phyloP scores from a whole-genome alignment of 2,329 filamentous ascomycete species.

The Cladosporium sp. region DNA sequence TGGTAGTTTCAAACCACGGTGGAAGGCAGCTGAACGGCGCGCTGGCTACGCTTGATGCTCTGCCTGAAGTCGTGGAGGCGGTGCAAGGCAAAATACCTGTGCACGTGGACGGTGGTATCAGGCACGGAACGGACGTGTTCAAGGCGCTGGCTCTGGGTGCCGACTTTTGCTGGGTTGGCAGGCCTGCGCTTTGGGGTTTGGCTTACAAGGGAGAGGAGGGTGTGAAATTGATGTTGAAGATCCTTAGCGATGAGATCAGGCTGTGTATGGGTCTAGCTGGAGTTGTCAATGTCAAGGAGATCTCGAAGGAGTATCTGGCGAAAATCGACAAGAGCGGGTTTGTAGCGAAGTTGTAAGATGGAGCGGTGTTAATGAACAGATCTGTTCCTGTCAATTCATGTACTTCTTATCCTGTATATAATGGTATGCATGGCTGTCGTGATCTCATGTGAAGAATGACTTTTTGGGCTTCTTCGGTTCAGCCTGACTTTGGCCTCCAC shows the following conservation, averaged over 20 bases:
- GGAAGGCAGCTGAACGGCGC: conserved; percentile 53
- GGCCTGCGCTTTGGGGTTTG: conserved; percentile 45
- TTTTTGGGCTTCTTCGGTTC: conserved; percentile 5
- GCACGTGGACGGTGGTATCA: conserved; percentile 53
- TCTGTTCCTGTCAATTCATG: too few species aligned
- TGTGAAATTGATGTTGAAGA: conserved; percentile 39
- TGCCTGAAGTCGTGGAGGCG: conserved; percentile 28
- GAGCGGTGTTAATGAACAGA: neutral
- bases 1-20: conserved; percentile 52
- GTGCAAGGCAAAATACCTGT: conserved; percentile 44
- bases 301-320: conserved; percentile 35
- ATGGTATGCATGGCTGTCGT: conserved; percentile 2
- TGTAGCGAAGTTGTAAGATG: conserved; percentile 21
- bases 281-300: conserved; percentile 31
- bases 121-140: conserved; percentile 49
- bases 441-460: conserved; percentile 3
- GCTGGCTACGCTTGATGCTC: conserved; percentile 46
- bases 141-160: conserved; percentile 48
- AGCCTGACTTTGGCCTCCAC: neutral
- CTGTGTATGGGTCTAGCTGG: conserved; percentile 38
- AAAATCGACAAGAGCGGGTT: conserved; percentile 30
- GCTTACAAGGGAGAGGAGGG: conserved; percentile 32
- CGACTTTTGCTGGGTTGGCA: conserved; percentile 38
- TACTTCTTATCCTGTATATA: neutral
- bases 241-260: conserved; percentile 35